Percentiles rank a stretch among this genome's conserved stretches.
Evolutionary conservation across 75 land plant genomes (phyloP).

Genomic region (Cupressus sempervirens): DNA sequence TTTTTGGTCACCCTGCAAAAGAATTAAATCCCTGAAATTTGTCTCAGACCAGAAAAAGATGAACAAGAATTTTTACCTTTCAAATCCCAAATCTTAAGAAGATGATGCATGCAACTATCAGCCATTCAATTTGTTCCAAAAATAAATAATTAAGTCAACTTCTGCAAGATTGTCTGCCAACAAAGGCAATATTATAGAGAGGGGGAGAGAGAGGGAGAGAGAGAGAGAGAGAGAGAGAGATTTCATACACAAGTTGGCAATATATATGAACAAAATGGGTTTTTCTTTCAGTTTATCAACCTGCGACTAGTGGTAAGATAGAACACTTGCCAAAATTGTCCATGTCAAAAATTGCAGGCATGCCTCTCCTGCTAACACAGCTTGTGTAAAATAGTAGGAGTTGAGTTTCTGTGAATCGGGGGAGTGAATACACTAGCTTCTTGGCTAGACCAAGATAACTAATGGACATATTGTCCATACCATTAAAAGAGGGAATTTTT

Average conservation of each 20-base stretch:
- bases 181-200: background rate
- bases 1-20: slow-evolving; percentile 89
- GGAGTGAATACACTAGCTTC: background rate
- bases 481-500: background rate
- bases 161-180: slow-evolving; percentile 5
- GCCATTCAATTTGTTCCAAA: background rate
- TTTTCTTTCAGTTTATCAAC: background rate
- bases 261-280: background rate
- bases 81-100: background rate
- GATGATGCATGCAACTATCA: background rate
- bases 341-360: background rate
- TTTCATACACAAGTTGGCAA: background rate
- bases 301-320: background rate
- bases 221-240: too few species aligned
- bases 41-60: background rate
- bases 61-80: background rate
- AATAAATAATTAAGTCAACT: background rate
- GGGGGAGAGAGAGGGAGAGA: background rate
- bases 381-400: background rate
- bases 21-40: background rate
- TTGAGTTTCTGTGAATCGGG: background rate
- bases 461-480: background rate
- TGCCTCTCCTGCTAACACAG: background rate
- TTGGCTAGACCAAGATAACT: background rate
- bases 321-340: background rate